Conservation (phyloP, 345 rosid species). For the Eucalyptus tenuipes region DNA sequence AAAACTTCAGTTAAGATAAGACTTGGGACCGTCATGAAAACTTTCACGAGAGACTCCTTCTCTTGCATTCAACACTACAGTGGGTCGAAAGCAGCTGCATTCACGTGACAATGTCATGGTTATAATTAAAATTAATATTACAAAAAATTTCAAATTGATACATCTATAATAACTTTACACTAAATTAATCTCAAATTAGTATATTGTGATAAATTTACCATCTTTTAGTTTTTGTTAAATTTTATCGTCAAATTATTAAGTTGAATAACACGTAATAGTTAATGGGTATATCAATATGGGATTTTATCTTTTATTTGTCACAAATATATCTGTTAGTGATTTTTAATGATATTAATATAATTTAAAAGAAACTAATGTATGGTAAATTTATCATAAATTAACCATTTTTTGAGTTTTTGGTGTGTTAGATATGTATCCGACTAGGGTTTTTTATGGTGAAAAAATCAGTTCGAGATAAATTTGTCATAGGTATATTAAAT, state of each 20-base stretch:
- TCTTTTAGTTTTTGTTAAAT: accelerated
- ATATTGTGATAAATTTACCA: accelerated
- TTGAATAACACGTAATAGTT: accelerated
- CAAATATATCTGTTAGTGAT: background rate
- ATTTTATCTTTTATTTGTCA: accelerated
- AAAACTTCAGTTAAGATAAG: background rate
- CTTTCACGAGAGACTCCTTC: background rate
- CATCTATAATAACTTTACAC: accelerated
- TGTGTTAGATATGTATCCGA: accelerated
- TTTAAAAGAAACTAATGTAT: background rate
- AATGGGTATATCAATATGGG: accelerated
- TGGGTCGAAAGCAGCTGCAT: background rate
- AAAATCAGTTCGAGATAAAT: accelerated
- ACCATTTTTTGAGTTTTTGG: accelerated
- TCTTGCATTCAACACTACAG: background rate
- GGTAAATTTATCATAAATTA: no score
- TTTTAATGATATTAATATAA: no score
- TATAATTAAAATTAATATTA: background rate
- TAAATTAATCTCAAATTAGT: no score
- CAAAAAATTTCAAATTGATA: accelerated
- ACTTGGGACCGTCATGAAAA: background rate
- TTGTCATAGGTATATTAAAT: accelerated
- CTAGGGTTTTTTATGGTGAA: background rate
- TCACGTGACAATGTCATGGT: background rate
- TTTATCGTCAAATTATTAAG: no score